Percentiles rank a stretch among this genome's conserved stretches.
These are phyloP conservation scores for Termitomyces sp. DNA, from an alignment of 768 basidiomycete species.

Conservation along the genomic window DNA sequence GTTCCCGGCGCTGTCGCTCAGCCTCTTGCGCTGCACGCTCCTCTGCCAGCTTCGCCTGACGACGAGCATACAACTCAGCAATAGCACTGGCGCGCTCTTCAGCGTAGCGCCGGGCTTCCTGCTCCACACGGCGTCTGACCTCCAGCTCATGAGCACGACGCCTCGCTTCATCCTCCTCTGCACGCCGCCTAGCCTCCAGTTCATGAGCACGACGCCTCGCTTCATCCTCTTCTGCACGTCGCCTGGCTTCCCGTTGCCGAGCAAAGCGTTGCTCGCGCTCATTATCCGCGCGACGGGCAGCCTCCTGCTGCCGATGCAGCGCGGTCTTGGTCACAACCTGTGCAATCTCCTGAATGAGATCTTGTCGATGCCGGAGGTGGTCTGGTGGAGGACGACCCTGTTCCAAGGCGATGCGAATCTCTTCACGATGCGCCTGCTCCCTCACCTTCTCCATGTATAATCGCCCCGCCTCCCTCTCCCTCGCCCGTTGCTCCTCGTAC, in stretches of 20 bases:
- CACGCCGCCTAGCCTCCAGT: not conserved
- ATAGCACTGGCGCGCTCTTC: not conserved
- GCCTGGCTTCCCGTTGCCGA: not conserved
- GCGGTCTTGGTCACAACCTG: not conserved
- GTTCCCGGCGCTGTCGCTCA: not conserved
- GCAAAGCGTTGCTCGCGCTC: not conserved
- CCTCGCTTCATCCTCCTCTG: not conserved
- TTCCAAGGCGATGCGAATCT: conserved; percentile 4
- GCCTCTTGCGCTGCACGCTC: not conserved
- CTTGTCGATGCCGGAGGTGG: not conserved
- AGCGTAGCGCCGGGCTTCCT: not conserved
- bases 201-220: not conserved
- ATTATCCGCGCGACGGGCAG: not conserved
- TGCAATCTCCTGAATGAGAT: conserved; percentile 4
- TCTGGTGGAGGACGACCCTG: not conserved
- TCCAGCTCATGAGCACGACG: not conserved
- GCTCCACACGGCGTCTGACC: not conserved
- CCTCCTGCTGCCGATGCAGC: not conserved
- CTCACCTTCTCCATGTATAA: not conserved
- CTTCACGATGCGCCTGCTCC: not conserved
- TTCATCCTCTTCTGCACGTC: not conserved
- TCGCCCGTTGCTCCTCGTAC: not conserved
- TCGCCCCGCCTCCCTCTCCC: not conserved
- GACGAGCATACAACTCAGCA: not conserved
- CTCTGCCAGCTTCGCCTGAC: not conserved